Conservation (phyloP, 2,329 filamentous ascomycete species). For the Alternaria ethzedia region DNA sequence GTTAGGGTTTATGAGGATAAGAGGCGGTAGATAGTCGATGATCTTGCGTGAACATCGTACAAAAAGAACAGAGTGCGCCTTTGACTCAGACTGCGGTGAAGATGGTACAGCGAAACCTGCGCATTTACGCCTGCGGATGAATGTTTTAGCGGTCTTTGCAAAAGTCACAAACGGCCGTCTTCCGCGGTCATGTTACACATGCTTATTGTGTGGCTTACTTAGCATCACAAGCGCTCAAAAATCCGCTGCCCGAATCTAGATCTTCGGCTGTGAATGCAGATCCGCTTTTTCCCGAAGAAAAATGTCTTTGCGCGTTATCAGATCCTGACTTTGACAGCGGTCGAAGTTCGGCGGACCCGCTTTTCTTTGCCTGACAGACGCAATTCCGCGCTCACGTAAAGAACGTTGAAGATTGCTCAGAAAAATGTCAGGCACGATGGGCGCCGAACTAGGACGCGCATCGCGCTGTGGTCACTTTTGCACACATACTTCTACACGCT, state of each 20-base stretch:
- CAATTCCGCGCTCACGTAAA: conserved; percentile 22
- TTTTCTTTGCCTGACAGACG: not conserved
- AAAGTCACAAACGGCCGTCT: not conserved
- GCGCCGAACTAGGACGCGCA: not conserved
- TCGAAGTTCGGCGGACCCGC: conserved; percentile 9
- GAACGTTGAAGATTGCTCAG: not conserved
- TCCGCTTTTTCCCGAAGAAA: not conserved
- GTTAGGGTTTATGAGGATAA: conserved; percentile 27
- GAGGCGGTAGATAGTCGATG: conserved; percentile 6
- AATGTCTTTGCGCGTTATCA: not conserved
- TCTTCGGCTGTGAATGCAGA: not conserved
- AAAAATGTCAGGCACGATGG: not conserved
- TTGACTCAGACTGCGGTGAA: not conserved
- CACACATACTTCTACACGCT: not conserved
- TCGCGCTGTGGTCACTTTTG: not conserved
- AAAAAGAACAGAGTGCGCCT: not conserved
- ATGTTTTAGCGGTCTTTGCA: not conserved
- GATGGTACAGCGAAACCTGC: not conserved
- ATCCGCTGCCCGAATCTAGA: not conserved
- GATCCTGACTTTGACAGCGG: not conserved
- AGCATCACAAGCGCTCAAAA: not conserved
- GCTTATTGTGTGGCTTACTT: not conserved
- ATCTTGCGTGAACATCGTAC: not conserved
- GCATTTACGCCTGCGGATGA: not conserved
- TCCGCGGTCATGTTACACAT: not conserved